Evolutionary conservation across 179 eudicot genomes (phyloP).

Genomic region (Drosera spatulata): DNA sequence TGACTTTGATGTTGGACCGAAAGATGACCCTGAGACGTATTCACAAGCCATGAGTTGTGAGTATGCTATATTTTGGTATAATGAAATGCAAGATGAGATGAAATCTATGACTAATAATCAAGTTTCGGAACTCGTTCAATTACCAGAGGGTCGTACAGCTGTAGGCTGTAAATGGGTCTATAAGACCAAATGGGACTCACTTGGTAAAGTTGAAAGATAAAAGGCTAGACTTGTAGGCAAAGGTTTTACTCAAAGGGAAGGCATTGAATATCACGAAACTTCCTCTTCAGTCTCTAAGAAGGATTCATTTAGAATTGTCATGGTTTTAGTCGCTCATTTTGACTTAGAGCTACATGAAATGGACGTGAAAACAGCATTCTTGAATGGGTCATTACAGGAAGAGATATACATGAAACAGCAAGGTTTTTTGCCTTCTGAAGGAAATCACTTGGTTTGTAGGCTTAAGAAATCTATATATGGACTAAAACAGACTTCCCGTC

Average conservation of each 20-base stretch:
- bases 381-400: not conserved
- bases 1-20: not conserved
- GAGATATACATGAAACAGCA: constrained; percentile 1
- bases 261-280: constrained; percentile 4
- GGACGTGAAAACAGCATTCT: constrained; percentile 1
- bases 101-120: not conserved
- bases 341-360: not conserved
- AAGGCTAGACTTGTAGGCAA: constrained; percentile 5
- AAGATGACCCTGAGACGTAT: not conserved
- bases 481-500: constrained; percentile 3
- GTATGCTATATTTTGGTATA: not conserved
- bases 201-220: constrained; percentile 2
- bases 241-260: constrained; percentile 2
- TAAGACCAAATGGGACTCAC: constrained; percentile 2
- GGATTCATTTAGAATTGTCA: not conserved
- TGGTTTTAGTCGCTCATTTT: constrained; percentile 2
- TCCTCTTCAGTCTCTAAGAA: not conserved
- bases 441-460: constrained; percentile 1
- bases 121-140: not conserved
- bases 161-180: constrained; percentile 2
- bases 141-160: not conserved
- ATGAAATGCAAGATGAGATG: constrained; percentile 7
- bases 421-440: not conserved
- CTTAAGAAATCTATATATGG: constrained; percentile 5
- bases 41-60: constrained; percentile 2